Evolutionary conservation across 371 early-diverging fungal genomes (phyloP).

Genomic region (Mucor piriformis): DNA sequence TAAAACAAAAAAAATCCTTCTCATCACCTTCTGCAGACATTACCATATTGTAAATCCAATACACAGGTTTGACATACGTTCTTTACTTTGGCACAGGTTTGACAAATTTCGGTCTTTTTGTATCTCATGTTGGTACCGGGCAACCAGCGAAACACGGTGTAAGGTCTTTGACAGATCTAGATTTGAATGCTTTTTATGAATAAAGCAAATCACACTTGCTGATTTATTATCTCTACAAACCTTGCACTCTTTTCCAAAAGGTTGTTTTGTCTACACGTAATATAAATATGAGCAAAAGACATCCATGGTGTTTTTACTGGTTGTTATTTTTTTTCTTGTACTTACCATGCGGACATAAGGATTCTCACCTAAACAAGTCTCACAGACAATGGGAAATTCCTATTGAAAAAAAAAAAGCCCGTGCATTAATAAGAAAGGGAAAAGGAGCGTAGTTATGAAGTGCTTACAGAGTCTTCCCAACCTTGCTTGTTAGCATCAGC

Average conservation of each 20-base stretch:
- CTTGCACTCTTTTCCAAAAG: constrained; percentile 92
- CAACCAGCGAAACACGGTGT: constrained; percentile 96
- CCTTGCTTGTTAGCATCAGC: constrained; percentile 74
- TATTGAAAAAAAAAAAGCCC: constrained; percentile 26
- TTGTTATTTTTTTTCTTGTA: not conserved
- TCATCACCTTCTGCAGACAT: not conserved
- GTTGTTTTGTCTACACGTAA: constrained; percentile 69
- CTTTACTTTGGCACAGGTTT: constrained; percentile 95
- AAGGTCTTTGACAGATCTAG: constrained; percentile 87
- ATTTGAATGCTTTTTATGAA: not conserved
- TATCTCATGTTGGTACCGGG: constrained; percentile 94
- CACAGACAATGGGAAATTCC: constrained; percentile 92
- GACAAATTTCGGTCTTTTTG: constrained; percentile 97
- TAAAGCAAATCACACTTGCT: too few relatives aligned
- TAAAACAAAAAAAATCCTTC: not conserved
- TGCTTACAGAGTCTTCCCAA: constrained; percentile 74
- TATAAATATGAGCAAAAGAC: not conserved
- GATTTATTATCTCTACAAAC: constrained; percentile 28
- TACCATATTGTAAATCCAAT: constrained; percentile 92
- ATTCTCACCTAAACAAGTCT: constrained; percentile 96
- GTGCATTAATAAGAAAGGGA: too few relatives aligned
- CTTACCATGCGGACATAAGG: constrained; percentile 96
- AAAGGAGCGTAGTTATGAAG: too few relatives aligned
- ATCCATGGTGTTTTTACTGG: not conserved
- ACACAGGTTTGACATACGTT: constrained; percentile 98